Base-by-base conservation (phyloP, 331 rosid genomes). In the Quercus tomentella region DNA sequence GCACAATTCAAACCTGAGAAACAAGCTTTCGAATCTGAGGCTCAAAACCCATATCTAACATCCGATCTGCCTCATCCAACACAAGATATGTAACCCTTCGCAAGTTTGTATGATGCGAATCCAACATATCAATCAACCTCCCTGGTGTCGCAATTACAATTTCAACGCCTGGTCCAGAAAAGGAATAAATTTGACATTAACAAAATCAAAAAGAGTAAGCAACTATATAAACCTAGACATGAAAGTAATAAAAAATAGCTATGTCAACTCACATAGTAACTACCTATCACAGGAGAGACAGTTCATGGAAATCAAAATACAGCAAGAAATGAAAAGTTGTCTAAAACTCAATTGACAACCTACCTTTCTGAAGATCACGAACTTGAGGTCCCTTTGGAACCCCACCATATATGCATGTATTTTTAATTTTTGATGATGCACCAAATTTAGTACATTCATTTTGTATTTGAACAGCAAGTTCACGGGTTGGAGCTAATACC, bases 331-430 rank as follows among this genome's bases (percentile, higher is more conserved):
- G 23, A 18, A 14, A 37, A 22, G 18, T 56, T 28, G 56, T 56
- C 56, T 25, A 61, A 76, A 51, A 65, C 84, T 65, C 62, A 67
- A 79, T 73, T 35, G 72, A 81, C 74, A 84, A 77, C 86, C 56
- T 71, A 91, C 98, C 98, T 89, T 86, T 93, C 82, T 91, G 98
- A 51, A 93, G 97, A 82, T 93, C 98, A 57, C 97, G 95, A 79
- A 93, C 95, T 82, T 93, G 98, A 77, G 98, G 98, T 55, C 97
- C 98, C 84, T 91, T 93, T 17, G 98, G 98, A 79, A 93, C 98
- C 49, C 98, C 98, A 15, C 98, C 98, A 65, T 91, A 93, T 7
- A 93, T 84, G 84, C 98, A 93, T 22, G 98, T 93, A 68, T 85
- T 90, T 89, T 93, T 93, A 80, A 93, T 90, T 87, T 88, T 91